Evolutionary conservation across 1,284 basidiomycete species (phyloP).

Genomic region (Naganishia sp.): DNA sequence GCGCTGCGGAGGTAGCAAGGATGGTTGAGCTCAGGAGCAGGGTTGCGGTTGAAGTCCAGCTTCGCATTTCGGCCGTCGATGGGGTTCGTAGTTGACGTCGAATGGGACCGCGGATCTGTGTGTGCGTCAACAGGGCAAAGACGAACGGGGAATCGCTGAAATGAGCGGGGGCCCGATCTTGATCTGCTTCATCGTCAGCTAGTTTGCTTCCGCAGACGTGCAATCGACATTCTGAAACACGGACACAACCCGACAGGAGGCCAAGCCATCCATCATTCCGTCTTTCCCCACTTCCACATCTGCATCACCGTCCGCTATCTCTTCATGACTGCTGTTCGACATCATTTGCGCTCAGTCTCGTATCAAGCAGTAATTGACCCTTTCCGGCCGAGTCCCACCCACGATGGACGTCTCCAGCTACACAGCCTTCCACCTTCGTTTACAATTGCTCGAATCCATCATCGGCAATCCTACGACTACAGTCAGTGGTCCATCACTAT

Average conservation of each 20-base stretch:
- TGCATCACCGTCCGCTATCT: too few relatives aligned
- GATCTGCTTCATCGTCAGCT: slow-evolving; percentile 6
- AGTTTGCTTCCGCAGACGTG: neutral
- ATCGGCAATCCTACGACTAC: slow-evolving; percentile 4
- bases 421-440: slow-evolving; percentile 23
- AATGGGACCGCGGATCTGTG: neutral
- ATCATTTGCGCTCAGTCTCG: too few relatives aligned
- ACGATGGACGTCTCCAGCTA: slow-evolving; percentile 12
- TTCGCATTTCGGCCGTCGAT: slow-evolving; percentile 1
- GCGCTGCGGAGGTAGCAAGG: neutral
- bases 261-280: too few relatives aligned
- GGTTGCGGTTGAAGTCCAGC: neutral
- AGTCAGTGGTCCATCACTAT: neutral
- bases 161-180: slow-evolving; percentile 20
- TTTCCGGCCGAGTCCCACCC: neutral
- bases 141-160: neutral
- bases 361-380: neutral
- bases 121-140: neutral
- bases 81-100: neutral
- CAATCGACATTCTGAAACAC: slow-evolving; percentile 9
- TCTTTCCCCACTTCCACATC: too few relatives aligned
- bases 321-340: too few relatives aligned
- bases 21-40: neutral
- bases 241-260: too few relatives aligned
- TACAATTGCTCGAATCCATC: slow-evolving; percentile 26